Evolutionary conservation across 1,139 yeast genomes (phyloP), one percentile per base, ranked within the genome.

Genomic region (Pichia sp.): DNA sequence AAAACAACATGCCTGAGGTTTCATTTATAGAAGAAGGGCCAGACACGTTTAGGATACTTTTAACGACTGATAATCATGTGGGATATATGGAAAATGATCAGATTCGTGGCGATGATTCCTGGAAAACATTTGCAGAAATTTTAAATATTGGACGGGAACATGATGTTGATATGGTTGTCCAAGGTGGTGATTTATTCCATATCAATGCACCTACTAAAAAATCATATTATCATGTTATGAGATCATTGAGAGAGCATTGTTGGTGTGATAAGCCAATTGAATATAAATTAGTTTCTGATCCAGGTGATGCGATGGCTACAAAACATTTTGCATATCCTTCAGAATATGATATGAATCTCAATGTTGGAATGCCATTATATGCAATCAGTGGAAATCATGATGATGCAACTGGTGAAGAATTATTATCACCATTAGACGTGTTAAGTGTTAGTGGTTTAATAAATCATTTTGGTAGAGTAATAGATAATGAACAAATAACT

Each of bases 361-460:
- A 92, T 62, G 82, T 92, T 3, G 80, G 95, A 0, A 76, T 89
- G n/a, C 99, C 99, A 0, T 77, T 92, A 23, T 89, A 92, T 70
- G 94, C 94, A 10, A 92, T 94, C 9, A 81, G 92, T 47, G 99
- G 99, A 3, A 92, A 92, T 58, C 99, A 92, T 62, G 99, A 92
- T 63, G 98, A 92, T 65, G 89, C 96, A 1, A 86, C 96, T 0
- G 98, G 98, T 0, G 86, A 81, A 42, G 85, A 84, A 3, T 67
- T 87, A 49, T 68, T 92, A n/a, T 82, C 90, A 52, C 96, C 98
- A 0, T 70, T 92, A 69, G 98, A 92, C 62, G 68, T 94, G 3
- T 66, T 94, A 20, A 78, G 87, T 29, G 87, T 84, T 3, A 69
- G 89, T 0, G 98, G 98, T 0, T 67, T 90, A 41, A 68, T 92